Percentiles rank a stretch among this genome's conserved stretches.
Conservation (phyloP, 2,329 filamentous ascomycete genomes). For the Penicillium digitatum region DNA sequence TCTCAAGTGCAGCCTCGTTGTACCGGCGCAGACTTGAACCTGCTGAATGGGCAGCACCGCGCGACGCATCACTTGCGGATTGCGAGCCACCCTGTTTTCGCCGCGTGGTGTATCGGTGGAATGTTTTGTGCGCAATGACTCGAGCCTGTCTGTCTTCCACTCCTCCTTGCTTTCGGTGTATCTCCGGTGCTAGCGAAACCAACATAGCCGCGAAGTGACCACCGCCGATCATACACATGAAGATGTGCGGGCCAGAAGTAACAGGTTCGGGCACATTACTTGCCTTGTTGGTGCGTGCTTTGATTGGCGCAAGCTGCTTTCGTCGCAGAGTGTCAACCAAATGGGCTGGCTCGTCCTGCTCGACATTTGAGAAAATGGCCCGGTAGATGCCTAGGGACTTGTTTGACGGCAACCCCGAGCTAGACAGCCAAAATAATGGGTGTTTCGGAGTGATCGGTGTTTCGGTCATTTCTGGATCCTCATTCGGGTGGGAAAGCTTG, state of each 20-base stretch:
- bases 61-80: slow-evolving; percentile 89
- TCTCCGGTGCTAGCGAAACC: slow-evolving; percentile 77
- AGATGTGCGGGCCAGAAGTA: slow-evolving; percentile 70
- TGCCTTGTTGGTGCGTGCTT: slow-evolving; percentile 37
- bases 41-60: slow-evolving; percentile 88
- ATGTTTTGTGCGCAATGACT: slow-evolving; percentile 92
- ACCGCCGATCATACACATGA: slow-evolving; percentile 97
- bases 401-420: slow-evolving; percentile 68
- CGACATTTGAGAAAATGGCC: slow-evolving; percentile 68
- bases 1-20: slow-evolving; percentile 83
- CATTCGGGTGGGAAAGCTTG: slow-evolving; percentile 55
- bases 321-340: slow-evolving; percentile 65
- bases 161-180: slow-evolving; percentile 64
- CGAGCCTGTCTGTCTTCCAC: slow-evolving; percentile 78
- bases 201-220: slow-evolving; percentile 98
- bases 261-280: slow-evolving; percentile 44
- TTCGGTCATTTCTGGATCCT: slow-evolving; percentile 47
- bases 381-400: slow-evolving; percentile 82
- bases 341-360: slow-evolving; percentile 61
- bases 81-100: slow-evolving; percentile 95
- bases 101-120: slow-evolving; percentile 93
- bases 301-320: slow-evolving; percentile 70
- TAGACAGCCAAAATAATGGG: slow-evolving; percentile 81
- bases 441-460: slow-evolving; percentile 58
- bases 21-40: slow-evolving; percentile 86